Percentiles rank a stretch among this genome's conserved stretches.
These are phyloP conservation scores for Geranium incanum DNA, from an alignment of 441 rosid genomes.

Conservation along the genomic window DNA sequence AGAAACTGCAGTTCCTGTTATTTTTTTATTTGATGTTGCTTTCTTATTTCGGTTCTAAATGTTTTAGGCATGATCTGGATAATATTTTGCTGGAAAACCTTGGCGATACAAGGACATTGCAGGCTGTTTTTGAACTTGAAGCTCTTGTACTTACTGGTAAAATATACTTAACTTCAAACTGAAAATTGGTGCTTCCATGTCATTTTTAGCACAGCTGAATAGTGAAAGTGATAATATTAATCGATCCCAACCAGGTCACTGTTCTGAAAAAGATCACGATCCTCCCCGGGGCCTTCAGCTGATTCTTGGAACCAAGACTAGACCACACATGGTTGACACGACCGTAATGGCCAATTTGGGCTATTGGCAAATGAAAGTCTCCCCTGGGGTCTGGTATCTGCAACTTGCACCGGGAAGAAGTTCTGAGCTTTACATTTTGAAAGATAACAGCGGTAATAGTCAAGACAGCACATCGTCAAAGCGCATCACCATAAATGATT, in stretches of 20 bases:
- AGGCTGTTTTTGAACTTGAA: constrained; percentile 97
- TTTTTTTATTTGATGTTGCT: neutral
- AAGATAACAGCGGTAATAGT: constrained; percentile 48
- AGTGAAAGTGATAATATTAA: constrained; percentile 7
- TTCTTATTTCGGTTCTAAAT: constrained; percentile 22
- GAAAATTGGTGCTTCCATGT: neutral
- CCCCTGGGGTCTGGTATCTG: constrained; percentile 95
- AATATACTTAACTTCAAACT: neutral
- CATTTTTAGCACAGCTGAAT: constrained; percentile 21
- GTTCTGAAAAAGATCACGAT: constrained; percentile 94
- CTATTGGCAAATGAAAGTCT: constrained; percentile 99
- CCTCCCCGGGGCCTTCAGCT: constrained; percentile 98
- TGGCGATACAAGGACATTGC: constrained; percentile 93
- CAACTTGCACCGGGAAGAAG: constrained; percentile 99
- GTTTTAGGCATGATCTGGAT: constrained; percentile 87
- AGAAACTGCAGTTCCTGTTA: neutral
- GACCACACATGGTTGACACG: constrained; percentile 92
- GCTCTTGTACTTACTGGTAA: constrained; percentile 91
- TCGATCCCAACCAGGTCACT: constrained; percentile 57
- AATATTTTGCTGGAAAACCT: constrained; percentile 97
- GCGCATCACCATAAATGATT: constrained; percentile 75
- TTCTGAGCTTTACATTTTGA: constrained; percentile 72
- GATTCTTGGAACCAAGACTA: constrained; percentile 87
- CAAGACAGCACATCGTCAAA: constrained; percentile 46
- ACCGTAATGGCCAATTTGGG: constrained; percentile 99